These are phyloP conservation scores for Calonectria crousiana DNA, from an alignment of 2,329 filamentous ascomycete genomes.

Conservation along the genomic window DNA sequence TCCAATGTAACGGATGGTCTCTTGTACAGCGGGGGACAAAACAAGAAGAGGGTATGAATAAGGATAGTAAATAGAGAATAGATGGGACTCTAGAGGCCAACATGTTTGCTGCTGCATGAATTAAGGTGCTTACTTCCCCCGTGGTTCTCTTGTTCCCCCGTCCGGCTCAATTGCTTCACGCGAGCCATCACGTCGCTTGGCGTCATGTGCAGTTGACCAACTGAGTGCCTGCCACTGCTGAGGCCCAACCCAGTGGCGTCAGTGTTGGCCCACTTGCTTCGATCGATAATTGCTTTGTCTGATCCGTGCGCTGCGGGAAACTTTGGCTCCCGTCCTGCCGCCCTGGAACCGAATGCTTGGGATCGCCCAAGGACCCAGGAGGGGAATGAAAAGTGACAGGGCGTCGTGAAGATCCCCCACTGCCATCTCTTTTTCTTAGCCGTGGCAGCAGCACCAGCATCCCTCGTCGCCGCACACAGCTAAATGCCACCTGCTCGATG, in stretches of 20 bases:
- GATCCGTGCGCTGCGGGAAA: neutral
- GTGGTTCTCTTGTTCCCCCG: neutral
- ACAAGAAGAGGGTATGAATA: slow-evolving; percentile 39
- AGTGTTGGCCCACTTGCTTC: neutral
- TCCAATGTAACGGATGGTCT: slow-evolving; percentile 49
- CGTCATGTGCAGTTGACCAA: neutral
- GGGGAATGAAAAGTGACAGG: neutral
- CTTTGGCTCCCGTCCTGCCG: neutral
- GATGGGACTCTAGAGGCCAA: neutral
- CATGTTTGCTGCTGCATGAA: neutral
- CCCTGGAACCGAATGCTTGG: neutral
- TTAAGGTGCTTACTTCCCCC: neutral
- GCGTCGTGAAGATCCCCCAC: neutral
- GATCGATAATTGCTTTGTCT: neutral
- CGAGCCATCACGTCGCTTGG: neutral
- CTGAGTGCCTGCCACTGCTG: neutral
- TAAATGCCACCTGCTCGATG: neutral
- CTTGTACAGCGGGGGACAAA: slow-evolving; percentile 42
- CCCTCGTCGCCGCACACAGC: neutral
- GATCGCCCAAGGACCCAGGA: neutral
- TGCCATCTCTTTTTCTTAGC: neutral
- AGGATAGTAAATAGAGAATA: neutral
- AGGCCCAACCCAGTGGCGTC: neutral
- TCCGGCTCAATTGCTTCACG: neutral
- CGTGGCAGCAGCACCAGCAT: neutral